These are phyloP conservation scores for Moniliella sp. DNA, from an alignment of 1,284 basidiomycete genomes.

Conservation along the genomic window DNA sequence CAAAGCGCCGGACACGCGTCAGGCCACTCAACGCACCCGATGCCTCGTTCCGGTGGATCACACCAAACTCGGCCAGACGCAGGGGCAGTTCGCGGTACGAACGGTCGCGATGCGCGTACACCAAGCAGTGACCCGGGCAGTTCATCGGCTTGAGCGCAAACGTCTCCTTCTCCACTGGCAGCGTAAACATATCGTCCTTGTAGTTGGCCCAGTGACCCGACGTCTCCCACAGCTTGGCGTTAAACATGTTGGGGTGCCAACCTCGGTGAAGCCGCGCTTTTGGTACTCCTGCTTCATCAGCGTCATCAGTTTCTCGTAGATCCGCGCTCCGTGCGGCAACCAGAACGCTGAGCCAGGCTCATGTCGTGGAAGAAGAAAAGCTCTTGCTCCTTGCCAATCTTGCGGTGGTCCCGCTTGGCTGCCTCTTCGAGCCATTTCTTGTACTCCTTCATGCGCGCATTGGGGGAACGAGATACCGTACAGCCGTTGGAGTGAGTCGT, in stretches of 20 bases:
- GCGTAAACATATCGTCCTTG: conserved; percentile 76
- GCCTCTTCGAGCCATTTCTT: conserved; percentile 89
- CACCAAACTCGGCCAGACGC: conserved; percentile 93
- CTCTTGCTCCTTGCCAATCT: conserved; percentile 50
- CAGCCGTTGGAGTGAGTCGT: conserved; percentile 85
- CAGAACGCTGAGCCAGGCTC: conserved; percentile 90
- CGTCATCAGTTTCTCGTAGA: conserved; percentile 82
- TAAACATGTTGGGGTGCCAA: conserved; percentile 97
- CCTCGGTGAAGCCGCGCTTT: conserved; percentile 38
- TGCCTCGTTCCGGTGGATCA: conserved; percentile 89
- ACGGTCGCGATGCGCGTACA: conserved; percentile 82
- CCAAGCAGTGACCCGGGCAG: conserved; percentile 87
- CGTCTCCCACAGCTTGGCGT: conserved; percentile 88
- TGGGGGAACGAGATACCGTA: conserved; percentile 97
- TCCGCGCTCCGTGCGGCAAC: conserved; percentile 83
- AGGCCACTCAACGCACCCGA: conserved; percentile 79
- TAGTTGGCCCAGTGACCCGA: conserved; percentile 90
- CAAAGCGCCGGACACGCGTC: conserved; percentile 78
- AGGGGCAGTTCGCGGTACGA: conserved; percentile 88
- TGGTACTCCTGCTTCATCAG: conserved; percentile 39
- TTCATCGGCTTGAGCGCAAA: conserved; percentile 66
- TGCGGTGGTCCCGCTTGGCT: conserved; percentile 85
- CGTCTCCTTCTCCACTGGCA: conserved; percentile 75
- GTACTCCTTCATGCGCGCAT: conserved; percentile 82
- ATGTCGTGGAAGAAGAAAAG: conserved; percentile 96